Percentiles rank a stretch among this genome's conserved stretches.
These are phyloP conservation scores for Epichloe gansuensis DNA, from an alignment of 2,329 filamentous ascomycete species.

Conservation along the genomic window DNA sequence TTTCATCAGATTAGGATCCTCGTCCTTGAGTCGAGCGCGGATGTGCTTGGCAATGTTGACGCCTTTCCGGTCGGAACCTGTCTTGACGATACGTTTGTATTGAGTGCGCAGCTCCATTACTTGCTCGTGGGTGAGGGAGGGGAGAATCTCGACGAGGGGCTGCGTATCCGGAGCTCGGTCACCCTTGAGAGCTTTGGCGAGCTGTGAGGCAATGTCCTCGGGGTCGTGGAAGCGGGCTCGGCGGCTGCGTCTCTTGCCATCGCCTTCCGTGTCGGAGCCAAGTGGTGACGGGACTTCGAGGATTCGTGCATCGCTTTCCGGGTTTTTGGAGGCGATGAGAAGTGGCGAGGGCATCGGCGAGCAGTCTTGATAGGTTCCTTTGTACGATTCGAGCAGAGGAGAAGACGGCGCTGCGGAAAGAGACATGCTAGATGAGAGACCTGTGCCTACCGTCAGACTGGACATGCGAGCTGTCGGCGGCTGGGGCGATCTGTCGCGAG, in stretches of 20 bases:
- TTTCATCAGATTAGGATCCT: slow-evolving; percentile 70
- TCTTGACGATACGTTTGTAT: slow-evolving; percentile 84
- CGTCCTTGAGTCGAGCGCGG: slow-evolving; percentile 60
- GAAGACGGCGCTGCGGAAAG: slow-evolving; percentile 56
- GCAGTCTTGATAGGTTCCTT: slow-evolving; percentile 85
- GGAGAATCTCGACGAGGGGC: slow-evolving; percentile 71
- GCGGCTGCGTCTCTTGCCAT: slow-evolving; percentile 36
- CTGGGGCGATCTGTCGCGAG: slow-evolving; percentile 31
- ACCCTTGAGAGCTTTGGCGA: slow-evolving; percentile 62
- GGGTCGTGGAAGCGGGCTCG: slow-evolving; percentile 75
- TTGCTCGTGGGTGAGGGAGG: slow-evolving; percentile 73
- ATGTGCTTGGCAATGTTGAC: slow-evolving; percentile 82
- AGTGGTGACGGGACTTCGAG: slow-evolving; percentile 41
- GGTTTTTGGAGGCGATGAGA: slow-evolving; percentile 34
- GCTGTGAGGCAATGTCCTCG: slow-evolving; percentile 59
- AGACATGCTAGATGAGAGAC: slow-evolving; percentile 27
- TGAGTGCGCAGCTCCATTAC: slow-evolving; percentile 74
- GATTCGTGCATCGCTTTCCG: slow-evolving; percentile 35
- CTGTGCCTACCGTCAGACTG: slow-evolving; percentile 36
- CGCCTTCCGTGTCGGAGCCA: slow-evolving; percentile 30
- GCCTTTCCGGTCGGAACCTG: slow-evolving; percentile 56
- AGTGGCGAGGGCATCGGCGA: slow-evolving; percentile 88
- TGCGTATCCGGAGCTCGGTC: slow-evolving; percentile 53
- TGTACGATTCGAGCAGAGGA: slow-evolving; percentile 82
- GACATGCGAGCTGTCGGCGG: slow-evolving; percentile 39